phyloP scores from a whole-genome alignment of 805 yeast species.

The Brettanomyces sp. region DNA sequence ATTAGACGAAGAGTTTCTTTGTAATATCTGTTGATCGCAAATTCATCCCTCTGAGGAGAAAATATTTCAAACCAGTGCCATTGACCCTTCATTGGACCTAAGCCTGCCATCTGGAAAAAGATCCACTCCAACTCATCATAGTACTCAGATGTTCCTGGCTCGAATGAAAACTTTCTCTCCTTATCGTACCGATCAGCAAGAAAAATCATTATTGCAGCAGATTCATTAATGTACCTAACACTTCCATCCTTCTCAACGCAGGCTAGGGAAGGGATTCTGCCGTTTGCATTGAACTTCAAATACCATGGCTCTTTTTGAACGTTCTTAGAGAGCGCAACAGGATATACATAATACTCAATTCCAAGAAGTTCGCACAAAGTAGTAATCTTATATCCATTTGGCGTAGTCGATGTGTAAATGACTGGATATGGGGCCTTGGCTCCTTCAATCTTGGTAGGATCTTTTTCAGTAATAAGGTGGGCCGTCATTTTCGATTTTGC shows the following conservation, averaged over 20 bases:
- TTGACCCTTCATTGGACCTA: slow-evolving; percentile 60
- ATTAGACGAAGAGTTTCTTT: slow-evolving; percentile 45
- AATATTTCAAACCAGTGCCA: slow-evolving; percentile 36
- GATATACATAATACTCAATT: slow-evolving; percentile 31
- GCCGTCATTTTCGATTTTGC: neutral
- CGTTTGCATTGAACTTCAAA: slow-evolving; percentile 49
- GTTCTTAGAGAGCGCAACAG: slow-evolving; percentile 31
- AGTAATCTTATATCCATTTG: slow-evolving; percentile 36
- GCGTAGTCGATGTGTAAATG: slow-evolving; percentile 33
- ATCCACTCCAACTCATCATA: slow-evolving; percentile 46
- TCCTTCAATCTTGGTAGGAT: neutral
- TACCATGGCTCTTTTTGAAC: slow-evolving; percentile 52
- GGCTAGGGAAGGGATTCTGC: slow-evolving; percentile 49
- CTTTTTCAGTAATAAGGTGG: neutral
- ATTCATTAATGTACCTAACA: slow-evolving; percentile 39
- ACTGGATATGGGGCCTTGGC: slow-evolving; percentile 32
- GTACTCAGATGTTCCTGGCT: slow-evolving; percentile 31
- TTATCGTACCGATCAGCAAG: slow-evolving; percentile 53
- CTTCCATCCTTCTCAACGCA: slow-evolving; percentile 33
- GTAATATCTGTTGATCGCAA: slow-evolving; percentile 42
- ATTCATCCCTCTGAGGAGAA: slow-evolving; percentile 44
- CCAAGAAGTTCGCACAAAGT: slow-evolving; percentile 33
- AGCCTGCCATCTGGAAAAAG: slow-evolving; percentile 48
- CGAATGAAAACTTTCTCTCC: slow-evolving; percentile 36
- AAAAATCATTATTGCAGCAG: slow-evolving; percentile 54